These are phyloP conservation scores for Solanum etuberosum DNA, from an alignment of 257 asterid genomes.

Conservation along the genomic window DNA sequence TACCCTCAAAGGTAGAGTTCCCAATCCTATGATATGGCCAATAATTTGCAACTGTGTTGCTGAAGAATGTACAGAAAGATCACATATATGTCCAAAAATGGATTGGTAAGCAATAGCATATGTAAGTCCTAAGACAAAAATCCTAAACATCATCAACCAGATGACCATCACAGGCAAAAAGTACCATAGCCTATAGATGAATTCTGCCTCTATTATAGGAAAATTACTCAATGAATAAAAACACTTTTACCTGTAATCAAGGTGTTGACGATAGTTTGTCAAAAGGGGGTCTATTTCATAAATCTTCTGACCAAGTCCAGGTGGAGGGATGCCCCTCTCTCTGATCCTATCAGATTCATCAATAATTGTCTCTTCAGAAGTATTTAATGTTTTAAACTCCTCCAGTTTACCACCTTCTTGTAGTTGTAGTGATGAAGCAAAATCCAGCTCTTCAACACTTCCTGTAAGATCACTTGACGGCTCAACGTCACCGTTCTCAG, in stretches of 20 bases:
- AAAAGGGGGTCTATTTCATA: constrained; percentile 87
- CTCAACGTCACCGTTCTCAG: constrained; percentile 9
- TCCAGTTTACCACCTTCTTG: constrained; percentile 22
- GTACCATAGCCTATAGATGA: neutral
- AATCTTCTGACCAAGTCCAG: constrained; percentile 76
- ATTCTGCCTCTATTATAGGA: neutral
- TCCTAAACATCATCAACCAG: neutral
- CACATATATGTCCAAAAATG: neutral
- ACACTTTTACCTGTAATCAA: constrained; percentile 63
- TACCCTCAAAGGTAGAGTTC: neutral
- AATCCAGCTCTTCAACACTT: constrained; percentile 15
- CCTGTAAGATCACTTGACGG: constrained; percentile 1
- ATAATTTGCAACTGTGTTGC: neutral
- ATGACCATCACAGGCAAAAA: neutral
- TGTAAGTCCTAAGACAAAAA: neutral
- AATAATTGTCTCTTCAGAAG: constrained; percentile 22
- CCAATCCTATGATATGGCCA: neutral
- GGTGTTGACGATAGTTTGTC: constrained; percentile 55
- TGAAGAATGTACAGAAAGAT: neutral
- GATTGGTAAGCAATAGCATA: neutral
- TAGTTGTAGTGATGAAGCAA: constrained; percentile 10
- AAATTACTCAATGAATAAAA: neutral
- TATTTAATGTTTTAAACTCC: constrained; percentile 18
- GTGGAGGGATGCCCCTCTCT: constrained; percentile 55
- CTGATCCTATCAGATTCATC: constrained; percentile 47